Evolutionary conservation across 2,329 filamentous ascomycete species (phyloP), one percentile per base, ranked within the genome.

Genomic region (Sclerotinia subarctica): DNA sequence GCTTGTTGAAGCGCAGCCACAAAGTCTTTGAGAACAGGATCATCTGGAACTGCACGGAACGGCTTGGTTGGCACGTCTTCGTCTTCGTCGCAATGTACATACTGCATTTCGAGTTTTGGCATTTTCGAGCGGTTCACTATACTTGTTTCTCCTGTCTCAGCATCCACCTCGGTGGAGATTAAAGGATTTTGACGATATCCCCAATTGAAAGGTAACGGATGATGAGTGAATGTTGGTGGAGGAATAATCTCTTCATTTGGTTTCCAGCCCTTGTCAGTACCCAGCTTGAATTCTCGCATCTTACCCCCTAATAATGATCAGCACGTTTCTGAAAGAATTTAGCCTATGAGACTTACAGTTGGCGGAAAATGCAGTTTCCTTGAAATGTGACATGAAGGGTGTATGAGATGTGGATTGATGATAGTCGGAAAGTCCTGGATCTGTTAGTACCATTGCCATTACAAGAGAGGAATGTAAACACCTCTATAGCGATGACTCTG

Each of bases 401-500:
- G 89, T 90, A 47, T 85, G 84, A 19, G 84, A 83, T 63, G 90
- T 88, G 29, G 91, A 88, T 79, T 90, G 94, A 75, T 96, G 92
- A 75, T 96, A 96, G 78, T 98, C 94, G 11, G 93, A 90, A 72
- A 96, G 83, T 44, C 85, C 86, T 87, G 35, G n/a, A 66, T 44
- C 68, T 29, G 47, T 70, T 26, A 70, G 49, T 21, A 44, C 4
- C 15, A 51, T 47, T 44, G 8, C 10, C 3, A 63, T 15, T 15
- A 42, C 38, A 35, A 56, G 13, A 21, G 59, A 56, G 32, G 10
- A 21, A 63, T 2, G 26, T 17, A 42, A 66, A 35, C 78, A 84
- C 89, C 89, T 77, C 94, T 87, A 78, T 96, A 99, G 49, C 94
- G 87, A 82, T 98, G 93, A 0, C 90, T 95, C 73, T 92, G 88